These are phyloP conservation scores for Amoeboaphelidium occidentale DNA, from an alignment of 371 early-diverging fungal genomes.

Conservation along the genomic window DNA sequence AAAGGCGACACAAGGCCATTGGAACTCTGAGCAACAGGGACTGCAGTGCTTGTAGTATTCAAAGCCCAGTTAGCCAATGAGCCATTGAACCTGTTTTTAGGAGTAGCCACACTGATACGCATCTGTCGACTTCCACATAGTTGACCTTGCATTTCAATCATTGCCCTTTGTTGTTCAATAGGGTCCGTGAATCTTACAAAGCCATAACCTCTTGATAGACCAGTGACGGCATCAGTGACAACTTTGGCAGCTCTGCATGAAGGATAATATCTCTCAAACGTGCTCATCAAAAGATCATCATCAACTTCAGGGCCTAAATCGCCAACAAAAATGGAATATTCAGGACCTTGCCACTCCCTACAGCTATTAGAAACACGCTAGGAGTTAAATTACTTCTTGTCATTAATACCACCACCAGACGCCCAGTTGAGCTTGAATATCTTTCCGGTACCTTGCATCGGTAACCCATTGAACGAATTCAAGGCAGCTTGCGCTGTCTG, in stretches of 20 bases:
- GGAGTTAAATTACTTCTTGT: slow-evolving; percentile 8
- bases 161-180: slow-evolving; percentile 38
- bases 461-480: slow-evolving; percentile 37
- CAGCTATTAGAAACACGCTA: neutral
- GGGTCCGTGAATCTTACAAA: slow-evolving; percentile 55
- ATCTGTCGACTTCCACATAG: slow-evolving; percentile 42
- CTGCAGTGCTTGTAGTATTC: slow-evolving; percentile 2
- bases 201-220: slow-evolving; percentile 40
- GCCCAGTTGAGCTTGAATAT: slow-evolving; percentile 82
- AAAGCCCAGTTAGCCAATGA: slow-evolving; percentile 4
- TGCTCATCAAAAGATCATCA: slow-evolving; percentile 27
- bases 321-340: slow-evolving; percentile 65
- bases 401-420: slow-evolving; percentile 32
- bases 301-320: slow-evolving; percentile 50
- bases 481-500: slow-evolving; percentile 37
- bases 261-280: slow-evolving; percentile 23
- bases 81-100: slow-evolving; percentile 24
- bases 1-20: neutral
- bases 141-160: slow-evolving; percentile 51
- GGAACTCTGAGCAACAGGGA: neutral
- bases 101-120: slow-evolving; percentile 60
- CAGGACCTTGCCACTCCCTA: slow-evolving; percentile 26
- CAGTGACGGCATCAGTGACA: slow-evolving; percentile 45
- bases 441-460: slow-evolving; percentile 47
- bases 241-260: slow-evolving; percentile 55